Percentiles rank a stretch among this genome's conserved stretches.
phyloP scores from a whole-genome alignment of 148 eudicot genomes.

The Chenopodium formosanum region DNA sequence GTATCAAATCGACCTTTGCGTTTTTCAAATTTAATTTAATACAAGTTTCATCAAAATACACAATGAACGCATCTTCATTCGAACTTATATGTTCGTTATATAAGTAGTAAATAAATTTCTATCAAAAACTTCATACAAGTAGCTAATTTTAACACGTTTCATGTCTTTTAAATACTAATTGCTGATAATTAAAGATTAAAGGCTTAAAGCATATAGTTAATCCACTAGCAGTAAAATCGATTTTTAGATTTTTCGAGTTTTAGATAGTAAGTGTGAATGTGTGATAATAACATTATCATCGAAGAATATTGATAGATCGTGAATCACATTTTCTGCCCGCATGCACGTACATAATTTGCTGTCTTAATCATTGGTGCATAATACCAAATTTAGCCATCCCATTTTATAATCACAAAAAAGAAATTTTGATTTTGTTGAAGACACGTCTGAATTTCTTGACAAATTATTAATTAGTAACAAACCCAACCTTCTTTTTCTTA shows the following conservation, averaged over 20 bases:
- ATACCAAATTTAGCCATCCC: neutral
- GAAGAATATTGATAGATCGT: neutral
- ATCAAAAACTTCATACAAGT: too few species aligned
- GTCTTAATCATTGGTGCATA: neutral
- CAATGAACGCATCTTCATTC: too few species aligned
- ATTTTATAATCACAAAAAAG: neutral
- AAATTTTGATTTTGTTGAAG: neutral
- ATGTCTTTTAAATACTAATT: too few species aligned
- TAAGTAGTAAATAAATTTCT: too few species aligned
- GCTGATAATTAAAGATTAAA: neutral
- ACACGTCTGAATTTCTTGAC: neutral
- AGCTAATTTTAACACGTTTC: neutral
- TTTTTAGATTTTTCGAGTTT: too few species aligned
- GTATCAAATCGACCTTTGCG: too few species aligned
- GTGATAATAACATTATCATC: neutral
- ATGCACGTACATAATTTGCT: neutral
- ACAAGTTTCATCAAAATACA: too few species aligned
- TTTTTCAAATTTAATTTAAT: too few species aligned
- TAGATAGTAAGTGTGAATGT: too few species aligned
- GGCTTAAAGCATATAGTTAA: neutral
- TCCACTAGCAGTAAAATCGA: neutral
- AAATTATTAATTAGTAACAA: neutral
- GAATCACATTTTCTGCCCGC: neutral
- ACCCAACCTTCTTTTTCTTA: too few species aligned
- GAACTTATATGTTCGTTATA: too few species aligned